Evolutionary conservation across 2,329 filamentous ascomycete genomes (phyloP), one percentile per base, ranked within the genome.

Genomic region (Tolypocladium tropicale): DNA sequence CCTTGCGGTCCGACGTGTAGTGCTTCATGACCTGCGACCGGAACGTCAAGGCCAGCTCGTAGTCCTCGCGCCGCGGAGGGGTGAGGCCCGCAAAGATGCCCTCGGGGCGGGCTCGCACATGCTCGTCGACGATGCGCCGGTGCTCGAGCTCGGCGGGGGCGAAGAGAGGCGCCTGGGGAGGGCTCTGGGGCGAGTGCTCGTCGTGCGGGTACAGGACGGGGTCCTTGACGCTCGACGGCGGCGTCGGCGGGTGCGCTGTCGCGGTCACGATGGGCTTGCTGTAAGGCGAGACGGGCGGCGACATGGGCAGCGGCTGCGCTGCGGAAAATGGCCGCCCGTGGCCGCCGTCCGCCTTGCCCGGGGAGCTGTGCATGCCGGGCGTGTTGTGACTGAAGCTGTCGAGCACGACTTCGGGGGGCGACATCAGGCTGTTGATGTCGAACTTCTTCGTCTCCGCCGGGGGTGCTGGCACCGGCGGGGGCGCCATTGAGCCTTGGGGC

Each of bases 361-460:
- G 9, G 3, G 34, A n/a, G 64, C 18, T 34, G 39, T 43, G 43
- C 28, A 36, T 50, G 41, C 37, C 33, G 36, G 56, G 21, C 14
- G 50, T 52, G 43, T 14, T 41, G 50, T 72, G 69, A 51, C 63
- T 68, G 66, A 84, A 85, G 62, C 69, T 81, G 60, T 85, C 81
- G 52, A 74, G 76, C 36, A 74, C 66, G n/a, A 73, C 72, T 39
- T 84, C 82, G 25, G 82, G 82, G 34, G 83, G 83, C 25, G 83
- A 85, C 77, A 85, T 83, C 57, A 85, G 71, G 58, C 73, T 83
- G 71, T 68, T 77, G 60, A 81, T 79, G 59, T 78, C 73, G 54
- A 77, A 63, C 61, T 77, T 79, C 65, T 74, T 78, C 5, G 61
- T 34, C 25, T 61, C 60, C 53, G 63, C 61, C 41, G 65, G 11